Base-by-base conservation (phyloP, 495 filamentous ascomycete genomes). In the Talaromyces stipitatus region DNA sequence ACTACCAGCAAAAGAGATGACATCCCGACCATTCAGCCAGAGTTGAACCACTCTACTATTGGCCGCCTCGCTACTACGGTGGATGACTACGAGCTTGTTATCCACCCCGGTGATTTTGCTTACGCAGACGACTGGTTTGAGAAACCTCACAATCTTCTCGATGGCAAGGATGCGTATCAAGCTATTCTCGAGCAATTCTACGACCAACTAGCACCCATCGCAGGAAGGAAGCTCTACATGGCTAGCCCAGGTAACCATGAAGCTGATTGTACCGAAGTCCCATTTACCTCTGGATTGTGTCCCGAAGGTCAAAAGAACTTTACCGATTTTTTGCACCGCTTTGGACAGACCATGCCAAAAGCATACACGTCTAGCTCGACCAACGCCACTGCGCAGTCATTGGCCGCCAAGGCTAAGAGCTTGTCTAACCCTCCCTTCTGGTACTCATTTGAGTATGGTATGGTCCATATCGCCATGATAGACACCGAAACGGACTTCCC, bases 401-500 rank as follows among this genome's bases (percentile, higher is more conserved):
- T 71, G 32, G 81, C 81, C 14, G 69, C 71, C 47, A 69, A 74
- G 58, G 82, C 82, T 2, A 62, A 68, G 4, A 41, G 57, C 24
- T 72, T 82, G 3, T 69, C 82, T 3, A 77, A 80, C 27, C 82
- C 82, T 1, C 82, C 82, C 0, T 85, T 85, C 69, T 85, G 82
- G 82, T 85, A 82, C 66, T 83, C 80, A 0, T 85, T 85, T 65
- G 81, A 85, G 50, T 82, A 83, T 68, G 82, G 82, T 60, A 78
- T 82, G 74, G 72, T 72, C 5, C 82, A 85, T 67, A 64, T 80
- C 51, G 67, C 74, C 33, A 79, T 80, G 78, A 73, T 83, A 64
- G 68, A 84, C 70, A 82, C 77, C 1, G 79, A 83, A 47, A 83
- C 81, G 18, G 80, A 83, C 61, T 76, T 82, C 33, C 66, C 61